phyloP scores from a whole-genome alignment of 1,284 basidiomycete species.

The Meripilus lineatus region DNA sequence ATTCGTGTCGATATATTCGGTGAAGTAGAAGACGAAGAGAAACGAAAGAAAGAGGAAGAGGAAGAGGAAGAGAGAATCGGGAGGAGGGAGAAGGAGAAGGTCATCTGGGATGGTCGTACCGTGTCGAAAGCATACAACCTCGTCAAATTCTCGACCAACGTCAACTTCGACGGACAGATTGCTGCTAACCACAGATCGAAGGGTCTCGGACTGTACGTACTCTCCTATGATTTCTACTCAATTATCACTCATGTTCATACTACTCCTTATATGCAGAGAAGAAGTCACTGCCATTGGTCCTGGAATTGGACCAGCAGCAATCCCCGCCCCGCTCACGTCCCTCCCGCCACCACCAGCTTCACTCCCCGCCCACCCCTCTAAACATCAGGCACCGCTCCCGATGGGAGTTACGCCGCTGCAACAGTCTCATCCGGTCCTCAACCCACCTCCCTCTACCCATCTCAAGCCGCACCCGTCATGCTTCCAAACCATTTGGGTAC shows the following conservation, averaged over 20 bases:
- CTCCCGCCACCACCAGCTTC: no score
- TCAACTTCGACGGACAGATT: constrained; percentile 93
- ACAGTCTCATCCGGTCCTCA: no score
- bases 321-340: no score
- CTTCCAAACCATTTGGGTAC: no score
- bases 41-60: constrained; percentile 79
- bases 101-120: constrained; percentile 95
- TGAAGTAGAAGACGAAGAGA: constrained; percentile 84
- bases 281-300: constrained; percentile 74
- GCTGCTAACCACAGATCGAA: constrained; percentile 89
- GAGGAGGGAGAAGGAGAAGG: constrained; percentile 83
- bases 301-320: constrained; percentile 76
- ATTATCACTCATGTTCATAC: constrained; percentile 11
- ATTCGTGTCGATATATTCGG: constrained; percentile 95
- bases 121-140: constrained; percentile 84
- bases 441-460: no score
- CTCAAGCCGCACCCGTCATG: no score
- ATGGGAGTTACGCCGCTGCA: no score
- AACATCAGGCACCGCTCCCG: no score
- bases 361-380: no score
- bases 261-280: constrained; percentile 45
- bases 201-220: constrained; percentile 74
- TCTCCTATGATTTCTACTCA: constrained; percentile 8
- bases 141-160: constrained; percentile 86
- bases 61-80: constrained; percentile 79